Evolutionary conservation across 1,284 basidiomycete genomes (phyloP), one percentile per base, ranked within the genome.

Genomic region (Pseudozyma pruni): DNA sequence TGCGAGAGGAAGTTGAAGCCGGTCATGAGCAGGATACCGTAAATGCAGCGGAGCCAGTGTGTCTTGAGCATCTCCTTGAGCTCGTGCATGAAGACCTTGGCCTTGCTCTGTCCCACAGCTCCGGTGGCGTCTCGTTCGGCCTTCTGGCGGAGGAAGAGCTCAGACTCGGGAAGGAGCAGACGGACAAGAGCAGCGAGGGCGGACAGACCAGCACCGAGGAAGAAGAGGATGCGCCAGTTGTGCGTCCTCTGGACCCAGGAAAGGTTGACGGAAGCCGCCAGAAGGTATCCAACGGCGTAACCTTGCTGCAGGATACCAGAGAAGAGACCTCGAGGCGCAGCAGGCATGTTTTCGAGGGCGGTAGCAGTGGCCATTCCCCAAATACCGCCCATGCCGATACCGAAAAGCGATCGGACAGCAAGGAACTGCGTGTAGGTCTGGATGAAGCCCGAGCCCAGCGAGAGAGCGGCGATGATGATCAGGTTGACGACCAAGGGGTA

Each of bases 291-390:
- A 40, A 80, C 57, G 20, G 90, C 89, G 69, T 93, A 92, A 3
- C 91, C 91, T 81, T 93, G 88, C 73, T 94, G 92, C 4, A 93
- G 81, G 54, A 97, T 85, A 34, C 95, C 95, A 16, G 89, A 90
- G 16, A 89, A 90, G 3, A 97, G 84, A 34, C 95, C 95, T 81
- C 95, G 90, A 2, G 89, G 87, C 64, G 91, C 90, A 25, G 91
- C 88, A 0, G 94, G 94, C 22, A 97, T 87, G 82, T 92, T 94
- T 82, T 97, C 95, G 13, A 98, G 88, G 0, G 91, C 90, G 0
- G 50, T 61, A 2, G 74, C 74, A 0, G 64, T 70, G 0, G 73
- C 62, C 60, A 71, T 41, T 2, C 72, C 74, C 75, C 74, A 79
- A 22, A 81, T 64, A 4, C 70, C 74, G 5, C 79, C 78, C 93